Base-by-base conservation (phyloP, 2,329 filamentous ascomycete species). In the Fusarium cyanostomum region DNA sequence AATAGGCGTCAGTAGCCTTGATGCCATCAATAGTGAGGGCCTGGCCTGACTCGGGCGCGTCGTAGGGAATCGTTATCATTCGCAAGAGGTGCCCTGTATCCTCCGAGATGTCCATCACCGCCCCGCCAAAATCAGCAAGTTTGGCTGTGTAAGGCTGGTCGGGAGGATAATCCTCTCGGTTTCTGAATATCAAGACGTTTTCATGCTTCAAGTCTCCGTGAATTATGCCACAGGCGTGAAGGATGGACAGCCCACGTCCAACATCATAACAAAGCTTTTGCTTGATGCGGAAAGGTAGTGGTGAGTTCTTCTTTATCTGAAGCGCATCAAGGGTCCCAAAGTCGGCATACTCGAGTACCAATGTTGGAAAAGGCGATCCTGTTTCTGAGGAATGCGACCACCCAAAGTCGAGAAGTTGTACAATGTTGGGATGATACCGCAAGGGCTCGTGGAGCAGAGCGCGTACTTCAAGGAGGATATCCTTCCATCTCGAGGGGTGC, bases 211-310 rank as follows among this genome's bases (percentile, higher is more conserved):
- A 10, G 16, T 52, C 49, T 3, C 49, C 49, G 7, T 52, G 49
- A 8, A 52, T 27, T 10, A 52, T 44, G 7, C 39, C 39, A 24
- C 49, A 52, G 13, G 49, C 49, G 13, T 52, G 49, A 12, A 52
- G 30, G 28, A 52, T 52, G 7, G 49, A 52, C 2, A 52, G n/a
- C 1, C 49, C 49, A 28, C 39, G 38, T 1, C 49, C 49, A 5
- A 44, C 49, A 9, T 52, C 39, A 3, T 52, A 52, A 8, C 38
- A 52, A 11, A 52, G 49, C 3, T 52, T 52, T 8, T 52, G 49
- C 10, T 52, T 52, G 39, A 44, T 28, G 9, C n/a, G 8, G 30
- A 52, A 52, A 2, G 49, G 38, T 2, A 52, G 31, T 0, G 49
- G 49, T 12, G 24, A 44, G 2, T 21, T 27, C 8, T 12, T n/a